These are phyloP conservation scores for Gossypium stocksii DNA, from an alignment of 345 rosid genomes.

Conservation along the genomic window DNA sequence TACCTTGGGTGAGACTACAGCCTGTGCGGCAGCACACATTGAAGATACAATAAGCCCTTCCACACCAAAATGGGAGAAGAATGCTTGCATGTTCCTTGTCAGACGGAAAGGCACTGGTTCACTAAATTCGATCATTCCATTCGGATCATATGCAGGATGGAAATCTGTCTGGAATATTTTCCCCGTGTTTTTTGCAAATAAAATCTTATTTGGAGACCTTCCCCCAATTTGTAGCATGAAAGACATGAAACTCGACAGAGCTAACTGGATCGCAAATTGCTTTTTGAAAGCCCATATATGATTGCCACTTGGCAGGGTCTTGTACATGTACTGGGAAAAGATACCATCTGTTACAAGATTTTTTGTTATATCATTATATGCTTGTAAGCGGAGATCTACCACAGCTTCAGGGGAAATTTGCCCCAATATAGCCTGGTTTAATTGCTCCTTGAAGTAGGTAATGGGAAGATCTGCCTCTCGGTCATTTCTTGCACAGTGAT, in stretches of 20 bases:
- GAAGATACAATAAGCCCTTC: slow-evolving; percentile 96
- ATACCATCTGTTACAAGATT: slow-evolving; percentile 64
- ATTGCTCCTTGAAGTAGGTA: slow-evolving; percentile 84
- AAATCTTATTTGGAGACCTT: slow-evolving; percentile 91
- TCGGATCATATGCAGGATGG: slow-evolving; percentile 89
- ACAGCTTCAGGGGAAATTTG: slow-evolving; percentile 82
- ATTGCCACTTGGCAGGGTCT: slow-evolving; percentile 74
- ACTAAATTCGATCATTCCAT: slow-evolving; percentile 84
- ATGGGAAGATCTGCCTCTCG: slow-evolving; percentile 90
- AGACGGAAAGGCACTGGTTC: slow-evolving; percentile 97
- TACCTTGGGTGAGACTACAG: slow-evolving; percentile 82
- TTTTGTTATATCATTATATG: slow-evolving; percentile 80
- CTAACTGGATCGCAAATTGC: slow-evolving; percentile 95
- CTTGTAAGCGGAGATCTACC: slow-evolving; percentile 92
- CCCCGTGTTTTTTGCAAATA: slow-evolving; percentile 97
- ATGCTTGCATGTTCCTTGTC: slow-evolving; percentile 95
- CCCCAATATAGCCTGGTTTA: slow-evolving; percentile 90
- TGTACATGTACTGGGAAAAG: slow-evolving; percentile 96
- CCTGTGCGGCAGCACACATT: slow-evolving; percentile 94
- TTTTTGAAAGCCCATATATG: slow-evolving; percentile 99
- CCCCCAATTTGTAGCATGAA: slow-evolving; percentile 97
- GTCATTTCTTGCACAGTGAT: slow-evolving; percentile 89
- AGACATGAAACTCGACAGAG: slow-evolving; percentile 97
- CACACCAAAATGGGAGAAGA: slow-evolving; percentile 91
- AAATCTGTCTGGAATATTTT: slow-evolving; percentile 96